These are phyloP conservation scores for Naumovozyma castellii DNA, from an alignment of 805 yeast genomes.

Conservation along the genomic window DNA sequence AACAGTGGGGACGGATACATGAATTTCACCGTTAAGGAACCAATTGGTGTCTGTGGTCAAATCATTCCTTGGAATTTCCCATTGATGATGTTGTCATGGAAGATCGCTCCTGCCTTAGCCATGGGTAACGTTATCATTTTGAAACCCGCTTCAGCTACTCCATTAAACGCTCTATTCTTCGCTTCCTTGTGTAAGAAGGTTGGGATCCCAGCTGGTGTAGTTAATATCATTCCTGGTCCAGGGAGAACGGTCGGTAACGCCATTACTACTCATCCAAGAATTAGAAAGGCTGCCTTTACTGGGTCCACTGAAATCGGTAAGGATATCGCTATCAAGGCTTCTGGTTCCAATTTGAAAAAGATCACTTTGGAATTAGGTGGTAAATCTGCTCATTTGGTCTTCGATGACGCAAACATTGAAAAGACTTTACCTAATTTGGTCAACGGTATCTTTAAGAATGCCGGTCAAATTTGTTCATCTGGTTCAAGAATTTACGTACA, in stretches of 20 bases:
- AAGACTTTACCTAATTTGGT: conserved; percentile 43
- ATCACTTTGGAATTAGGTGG: conserved; percentile 79
- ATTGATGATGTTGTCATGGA: conserved; percentile 70
- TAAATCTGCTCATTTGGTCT: conserved; percentile 69
- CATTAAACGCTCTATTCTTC: conserved; percentile 59
- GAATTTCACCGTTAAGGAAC: conserved; percentile 61
- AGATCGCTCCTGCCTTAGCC: conserved; percentile 68
- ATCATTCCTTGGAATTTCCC: conserved; percentile 86
- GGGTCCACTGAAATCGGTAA: conserved; percentile 75
- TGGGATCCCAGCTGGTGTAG: conserved; percentile 68
- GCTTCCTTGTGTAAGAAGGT: conserved; percentile 55
- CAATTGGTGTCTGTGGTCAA: conserved; percentile 76
- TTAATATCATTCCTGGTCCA: conserved; percentile 64
- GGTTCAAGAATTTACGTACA: conserved; percentile 74
- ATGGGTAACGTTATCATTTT: conserved; percentile 66
- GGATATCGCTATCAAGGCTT: conserved; percentile 58
- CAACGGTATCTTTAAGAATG: conserved; percentile 65
- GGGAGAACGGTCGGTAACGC: conserved; percentile 69
- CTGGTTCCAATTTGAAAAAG: conserved; percentile 65
- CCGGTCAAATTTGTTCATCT: conserved; percentile 78
- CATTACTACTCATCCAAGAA: conserved; percentile 55
- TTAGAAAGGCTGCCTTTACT: conserved; percentile 71
- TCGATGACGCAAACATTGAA: conserved; percentile 55
- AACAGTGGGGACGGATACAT: conserved; percentile 56
- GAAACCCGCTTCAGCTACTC: conserved; percentile 73